phyloP scores from a whole-genome alignment of 306 rosid species.

The Cucurbita moschata region DNA sequence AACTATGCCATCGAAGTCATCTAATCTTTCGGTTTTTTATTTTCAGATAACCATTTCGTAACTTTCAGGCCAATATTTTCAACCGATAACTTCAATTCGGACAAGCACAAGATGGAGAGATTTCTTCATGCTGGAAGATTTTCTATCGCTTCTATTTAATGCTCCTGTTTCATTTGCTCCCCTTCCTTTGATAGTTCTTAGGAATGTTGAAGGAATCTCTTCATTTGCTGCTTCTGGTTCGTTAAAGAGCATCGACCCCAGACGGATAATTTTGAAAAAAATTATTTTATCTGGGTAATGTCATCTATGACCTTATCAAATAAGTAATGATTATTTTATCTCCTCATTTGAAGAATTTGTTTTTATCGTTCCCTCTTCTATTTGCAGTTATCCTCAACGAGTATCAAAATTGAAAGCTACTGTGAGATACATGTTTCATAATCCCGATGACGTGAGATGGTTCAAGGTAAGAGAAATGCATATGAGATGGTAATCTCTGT shows the following conservation, averaged over 20 bases:
- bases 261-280: constrained; percentile 76
- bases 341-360: neutral
- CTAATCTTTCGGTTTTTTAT: neutral
- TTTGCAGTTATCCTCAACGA: constrained; percentile 88
- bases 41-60: neutral
- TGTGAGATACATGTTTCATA: constrained; percentile 75
- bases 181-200: constrained; percentile 65
- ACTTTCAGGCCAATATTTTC: constrained; percentile 76
- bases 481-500: neutral
- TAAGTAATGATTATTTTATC: neutral
- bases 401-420: constrained; percentile 80
- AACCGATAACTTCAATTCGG: constrained; percentile 54
- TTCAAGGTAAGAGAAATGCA: constrained; percentile 49
- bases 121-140: constrained; percentile 90
- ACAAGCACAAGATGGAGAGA: constrained; percentile 98
- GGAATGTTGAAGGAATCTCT: constrained; percentile 31
- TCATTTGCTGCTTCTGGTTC: constrained; percentile 78
- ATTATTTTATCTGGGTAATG: constrained; percentile 80
- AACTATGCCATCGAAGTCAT: neutral
- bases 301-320: neutral
- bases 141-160: constrained; percentile 67
- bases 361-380: neutral
- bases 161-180: constrained; percentile 87
- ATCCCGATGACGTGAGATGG: constrained; percentile 95
- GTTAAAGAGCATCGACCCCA: constrained; percentile 61